phyloP scores from a whole-genome alignment of 345 rosid genomes.

The Linum lewisii region DNA sequence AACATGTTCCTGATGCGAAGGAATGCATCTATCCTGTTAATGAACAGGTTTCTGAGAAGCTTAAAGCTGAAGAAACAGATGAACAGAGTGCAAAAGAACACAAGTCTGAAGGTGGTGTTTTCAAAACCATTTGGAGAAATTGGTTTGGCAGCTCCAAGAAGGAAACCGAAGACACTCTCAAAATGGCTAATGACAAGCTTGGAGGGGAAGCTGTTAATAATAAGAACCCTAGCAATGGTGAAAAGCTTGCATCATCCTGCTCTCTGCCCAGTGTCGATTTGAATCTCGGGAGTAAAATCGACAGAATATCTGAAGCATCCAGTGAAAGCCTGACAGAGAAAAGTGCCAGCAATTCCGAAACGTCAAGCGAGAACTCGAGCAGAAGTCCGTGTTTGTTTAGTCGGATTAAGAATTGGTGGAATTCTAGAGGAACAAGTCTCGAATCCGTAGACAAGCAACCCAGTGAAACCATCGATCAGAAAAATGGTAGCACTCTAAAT shows the following conservation, averaged over 20 bases:
- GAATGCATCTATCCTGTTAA: conserved; percentile 17
- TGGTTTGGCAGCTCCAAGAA: conserved; percentile 35
- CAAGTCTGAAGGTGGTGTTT: conserved; percentile 25
- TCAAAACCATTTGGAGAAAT: conserved; percentile 33
- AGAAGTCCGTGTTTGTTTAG: conserved; percentile 25
- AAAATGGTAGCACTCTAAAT: conserved; percentile 14
- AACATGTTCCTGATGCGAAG: conserved; percentile 6
- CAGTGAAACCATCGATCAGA: conserved; percentile 15
- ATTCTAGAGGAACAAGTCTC: conserved; percentile 23
- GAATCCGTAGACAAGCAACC: conserved; percentile 22
- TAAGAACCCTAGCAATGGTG: too few relatives aligned
- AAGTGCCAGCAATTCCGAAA: conserved; percentile 13
- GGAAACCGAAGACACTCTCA: conserved; percentile 9
- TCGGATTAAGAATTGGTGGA: conserved; percentile 26
- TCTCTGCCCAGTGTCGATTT: conserved; percentile 18
- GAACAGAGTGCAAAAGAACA: conserved; percentile 14
- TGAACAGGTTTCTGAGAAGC: conserved; percentile 12
- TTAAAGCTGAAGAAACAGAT: conserved; percentile 7
- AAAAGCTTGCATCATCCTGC: conserved; percentile 12
- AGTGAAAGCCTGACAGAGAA: conserved; percentile 3
- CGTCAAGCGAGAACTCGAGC: conserved; percentile 13
- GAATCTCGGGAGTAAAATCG: conserved; percentile 9
- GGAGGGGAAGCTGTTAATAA: conserved; percentile 18
- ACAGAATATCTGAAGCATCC: neutral
- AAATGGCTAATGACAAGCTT: conserved; percentile 14